Evolutionary conservation across 2,329 filamentous ascomycete species (phyloP).

Genomic region (Colletotrichum karsti): DNA sequence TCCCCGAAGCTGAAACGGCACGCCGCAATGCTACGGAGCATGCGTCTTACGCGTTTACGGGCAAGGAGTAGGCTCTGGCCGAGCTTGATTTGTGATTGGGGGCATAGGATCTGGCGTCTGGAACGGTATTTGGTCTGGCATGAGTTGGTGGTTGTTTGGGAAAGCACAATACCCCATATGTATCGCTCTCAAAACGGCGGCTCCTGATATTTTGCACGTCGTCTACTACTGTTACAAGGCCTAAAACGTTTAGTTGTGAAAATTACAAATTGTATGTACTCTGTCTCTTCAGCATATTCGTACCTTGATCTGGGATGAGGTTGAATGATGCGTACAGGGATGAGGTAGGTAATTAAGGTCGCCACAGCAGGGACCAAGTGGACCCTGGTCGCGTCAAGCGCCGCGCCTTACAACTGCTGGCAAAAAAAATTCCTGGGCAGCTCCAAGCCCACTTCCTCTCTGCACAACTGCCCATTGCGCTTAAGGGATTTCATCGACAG

Average conservation of each 20-base stretch:
- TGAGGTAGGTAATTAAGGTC: background rate
- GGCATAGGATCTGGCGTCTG: constrained; percentile 26
- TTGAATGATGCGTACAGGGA: background rate
- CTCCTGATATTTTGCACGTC: background rate
- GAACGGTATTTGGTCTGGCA: constrained; percentile 21
- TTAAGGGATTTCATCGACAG: background rate
- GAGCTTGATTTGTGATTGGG: constrained; percentile 4
- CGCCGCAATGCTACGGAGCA: constrained; percentile 51
- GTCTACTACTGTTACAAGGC: background rate
- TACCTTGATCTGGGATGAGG: too few species aligned
- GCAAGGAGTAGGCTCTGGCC: constrained; percentile 30
- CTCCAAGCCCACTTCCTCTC: background rate
- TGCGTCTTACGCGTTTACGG: constrained; percentile 51
- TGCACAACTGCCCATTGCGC: constrained; percentile 1
- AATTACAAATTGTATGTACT: too few species aligned
- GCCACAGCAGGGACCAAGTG: background rate
- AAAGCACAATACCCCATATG: constrained; percentile 26
- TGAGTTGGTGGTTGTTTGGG: constrained; percentile 23
- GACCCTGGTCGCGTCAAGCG: constrained; percentile 8
- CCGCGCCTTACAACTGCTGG: background rate
- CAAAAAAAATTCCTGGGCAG: constrained; percentile 2
- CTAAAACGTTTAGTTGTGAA: background rate
- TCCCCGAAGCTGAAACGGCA: constrained; percentile 48
- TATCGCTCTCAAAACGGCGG: constrained; percentile 6
- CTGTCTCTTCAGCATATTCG: too few species aligned